Base-by-base conservation (phyloP, 2,329 filamentous ascomycete species). In the Chaetomium sp. region DNA sequence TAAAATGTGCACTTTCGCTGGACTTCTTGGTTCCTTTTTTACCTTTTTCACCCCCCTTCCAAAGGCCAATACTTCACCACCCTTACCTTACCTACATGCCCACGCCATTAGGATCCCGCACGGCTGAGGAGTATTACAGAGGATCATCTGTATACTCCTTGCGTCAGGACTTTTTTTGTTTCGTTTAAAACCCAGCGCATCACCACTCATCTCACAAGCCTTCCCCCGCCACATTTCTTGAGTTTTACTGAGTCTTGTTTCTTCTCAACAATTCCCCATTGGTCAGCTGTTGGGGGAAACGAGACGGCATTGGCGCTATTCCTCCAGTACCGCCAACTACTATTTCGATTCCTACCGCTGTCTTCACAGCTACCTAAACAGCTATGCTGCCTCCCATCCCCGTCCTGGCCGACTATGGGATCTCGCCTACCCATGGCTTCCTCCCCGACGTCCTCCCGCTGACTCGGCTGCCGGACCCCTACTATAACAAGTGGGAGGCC, bases 401-500 rank as follows among this genome's bases (percentile, higher is more conserved):
- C 33, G 67, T 72, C 47, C 79, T 89, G 56, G 79, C 82, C 69
- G 86, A 95, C 71, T 95, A 95, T 74, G 89, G 87, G 72, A 82
- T 91, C 71, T 89, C 88, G 62, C 76, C 81, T 59, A 77, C 84
- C 55, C 84, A 90, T 73, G 94, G 94, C 66, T 99, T 99, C 74
- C 82, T 99, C 53, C 91, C 94, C 1, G 78, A 88, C 59, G 84
- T 89, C 61, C 74, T 88, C 38, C 94, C 94, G 43, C 77, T 97
- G 60, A 85, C 89, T 59, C 76, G 82, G 54, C 83, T 99, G 11
- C 88, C 91, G 8, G 88, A 96, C 67, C 82, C 87, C 2, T 97
- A 96, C 76, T 99, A 97, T 73, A 86, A 88, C 71, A 89, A 90
- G 68, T 99, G 94, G 94, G 94, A 99, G 74, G 82, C 87, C 46